Evolutionary conservation across 1,284 basidiomycete species (phyloP), one percentile per base, ranked within the genome.

Genomic region (Fistulinella staudtii): DNA sequence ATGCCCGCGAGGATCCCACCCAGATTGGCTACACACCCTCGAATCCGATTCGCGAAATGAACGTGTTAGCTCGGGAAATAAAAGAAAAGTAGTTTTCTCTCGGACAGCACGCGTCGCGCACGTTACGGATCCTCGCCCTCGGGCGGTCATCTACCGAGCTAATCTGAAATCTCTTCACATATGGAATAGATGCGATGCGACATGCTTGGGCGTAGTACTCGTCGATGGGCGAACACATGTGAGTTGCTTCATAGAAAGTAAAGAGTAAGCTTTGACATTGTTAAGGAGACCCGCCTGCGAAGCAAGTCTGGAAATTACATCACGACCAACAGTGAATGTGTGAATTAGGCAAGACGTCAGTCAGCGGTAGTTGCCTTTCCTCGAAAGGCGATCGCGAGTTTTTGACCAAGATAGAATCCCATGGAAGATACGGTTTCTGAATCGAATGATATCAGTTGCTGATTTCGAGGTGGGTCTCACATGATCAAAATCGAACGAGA

Each of bases 41-140:
- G 50, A 60, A 50, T 56, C 46, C 29, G 49, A 60, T 56, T 53
- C 50, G 44, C 57, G 55, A 50, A 47, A 51, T 56, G 53, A 55
- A 48, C 47, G 46, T 49, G 39, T 20, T 24, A 40, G 39, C 22
- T 23, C 43, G 25, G 24, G 17, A 33, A 18, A 30, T 20, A 17
- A 20, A 36, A 10, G 24, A 21, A 25, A 37, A 39, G 13, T 14
- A 20, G 18, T 27, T 40, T 21, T n/a, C 8, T 8, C n/a, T n/a
- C n/a, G n/a, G n/a, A n/a, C 21, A 38, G 3, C 58, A 57, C 46
- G 54, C 51, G 47, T 33, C 41, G 25, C 21, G 50, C 49, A 57
- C 45, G 55, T 56, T 47, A 45, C 37, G 24, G 45, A 51, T 43
- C 29, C 25, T 15, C 36, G 2, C 38, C 17, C 39, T 11, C 14